Base-by-base conservation (phyloP, 352 stramenopile species). In the Blastocystis sp. region DNA sequence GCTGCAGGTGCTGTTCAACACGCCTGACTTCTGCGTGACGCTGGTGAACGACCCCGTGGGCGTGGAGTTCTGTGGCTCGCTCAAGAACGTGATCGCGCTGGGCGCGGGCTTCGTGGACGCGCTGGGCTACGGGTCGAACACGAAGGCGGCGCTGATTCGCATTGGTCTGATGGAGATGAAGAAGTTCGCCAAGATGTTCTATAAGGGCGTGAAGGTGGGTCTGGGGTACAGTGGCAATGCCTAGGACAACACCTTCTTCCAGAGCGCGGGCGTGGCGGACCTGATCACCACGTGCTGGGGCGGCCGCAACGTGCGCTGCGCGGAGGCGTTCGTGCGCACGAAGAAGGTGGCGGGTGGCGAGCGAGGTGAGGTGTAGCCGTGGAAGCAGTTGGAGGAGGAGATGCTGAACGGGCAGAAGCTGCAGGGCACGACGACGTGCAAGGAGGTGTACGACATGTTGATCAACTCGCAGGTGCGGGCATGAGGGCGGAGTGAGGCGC, bases 281-380 rank as follows among this genome's bases (percentile, higher is more conserved):
- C 91, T 98, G 4, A 98, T 98, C 89, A 98, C 96, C 42, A 98
- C 95, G 77, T 98, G 96, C 91, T 98, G 98, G 89, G 95, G 96
- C 65, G 96, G 96, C 76, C 93, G 96, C 54, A 98, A 98, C 90
- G 94, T 95, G 80, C 97, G 96, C 89, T 98, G 95, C 90, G 95
- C 95, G 6, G 95, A 98, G 90, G 94, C 93, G 34, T 98, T 98
- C 89, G 94, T 96, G 57, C 93, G 87, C 21, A 43, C 76, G 42
- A 28, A 63, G 14, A 90, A 90, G 68, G 48, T 7, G 42, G 43
- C 10, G 7, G 21, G 54, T 57, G 43, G 28, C 17, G 24, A n/a
- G 54, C 17, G 28, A 7, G 10, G 34, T 78, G 43, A 48, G 17
- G 63, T 6, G 2, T 80, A 91, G 60, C 91, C 91, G 34, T 97